Conservation (phyloP, 1,284 basidiomycete species). For the Grifola frondosa region DNA sequence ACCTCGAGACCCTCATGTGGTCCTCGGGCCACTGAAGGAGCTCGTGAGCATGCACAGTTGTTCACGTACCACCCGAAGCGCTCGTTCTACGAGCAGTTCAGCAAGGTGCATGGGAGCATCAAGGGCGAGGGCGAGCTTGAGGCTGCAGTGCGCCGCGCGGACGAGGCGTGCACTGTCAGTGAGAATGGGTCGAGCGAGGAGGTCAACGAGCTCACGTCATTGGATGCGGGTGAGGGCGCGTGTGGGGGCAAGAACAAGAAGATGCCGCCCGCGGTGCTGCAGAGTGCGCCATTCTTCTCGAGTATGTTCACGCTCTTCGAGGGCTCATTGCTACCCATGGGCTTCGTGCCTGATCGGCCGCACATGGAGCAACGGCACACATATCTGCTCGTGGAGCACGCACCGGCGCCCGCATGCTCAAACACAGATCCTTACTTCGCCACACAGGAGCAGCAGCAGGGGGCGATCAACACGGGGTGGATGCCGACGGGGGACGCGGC, state of each 20-base stretch:
- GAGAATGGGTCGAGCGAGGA: constrained; percentile 25
- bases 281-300: constrained; percentile 56
- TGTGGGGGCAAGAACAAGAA: constrained; percentile 21
- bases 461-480: constrained; percentile 5
- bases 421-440: constrained; percentile 22
- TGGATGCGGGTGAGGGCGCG: constrained; percentile 17
- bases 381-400: constrained; percentile 11
- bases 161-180: constrained; percentile 28
- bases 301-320: constrained; percentile 79
- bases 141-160: constrained; percentile 44
- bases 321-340: constrained; percentile 56
- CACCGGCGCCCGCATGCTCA: constrained; percentile 16
- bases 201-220: constrained; percentile 13
- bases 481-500: constrained; percentile 12
- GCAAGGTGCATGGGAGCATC: constrained; percentile 46
- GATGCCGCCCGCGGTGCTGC: constrained; percentile 21
- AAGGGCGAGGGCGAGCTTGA: constrained; percentile 58
- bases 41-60: constrained; percentile 76
- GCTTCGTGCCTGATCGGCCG: constrained; percentile 8
- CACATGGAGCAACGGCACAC: constrained; percentile 9
- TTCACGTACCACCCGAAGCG: constrained; percentile 83
- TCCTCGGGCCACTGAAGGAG: constrained; percentile 78
- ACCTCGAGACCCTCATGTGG: no score
- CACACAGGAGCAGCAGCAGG: constrained; percentile 7
- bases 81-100: constrained; percentile 84